Evolutionary conservation across 2,329 filamentous ascomycete species (phyloP), one percentile per base, ranked within the genome.

Genomic region (Pseudogymnoascus sp.): DNA sequence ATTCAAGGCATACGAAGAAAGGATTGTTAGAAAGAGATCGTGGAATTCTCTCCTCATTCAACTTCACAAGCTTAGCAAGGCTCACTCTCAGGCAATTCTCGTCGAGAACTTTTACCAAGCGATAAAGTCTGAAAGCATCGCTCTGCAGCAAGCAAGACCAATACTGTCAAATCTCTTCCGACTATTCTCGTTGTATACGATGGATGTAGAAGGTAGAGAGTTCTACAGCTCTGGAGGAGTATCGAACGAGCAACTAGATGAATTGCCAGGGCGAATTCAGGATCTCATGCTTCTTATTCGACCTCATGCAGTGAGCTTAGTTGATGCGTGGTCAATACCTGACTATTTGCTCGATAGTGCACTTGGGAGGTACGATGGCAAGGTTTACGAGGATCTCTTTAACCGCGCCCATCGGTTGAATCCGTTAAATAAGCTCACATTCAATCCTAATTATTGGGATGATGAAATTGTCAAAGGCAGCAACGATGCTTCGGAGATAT

Each of bases 371-470:
- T 78, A 74, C 62, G 80, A 82, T 67, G 80, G 80, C 1, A 77
- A 74, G 59, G 79, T 82, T 5, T 82, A 82, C 65, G 80, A 82
- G 66, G 78, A 81, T 61, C 67, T 82, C 42, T 82, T 76, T 64
- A 74, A 81, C 61, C 73, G 77, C 60, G 80, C 80, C 3, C 79
- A 82, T 72, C 70, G 76, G 52, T 68, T 77, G 65, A 82, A 82
- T 68, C 80, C 80, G 8, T 64, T 82, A 66, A 82, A 82, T 63
- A 69, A 70, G 60, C 70, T 77, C 8, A 81, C 77, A 0, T 81
- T 82, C 65, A 81, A 82, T 66, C 73, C 75, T 5, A 74, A 80
- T 63, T 81, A 76, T 70, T 72, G 72, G 66, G 77, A 70, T 55
- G 78, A 79, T 62, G 79, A 80, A 69, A 77, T 81, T 64, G 76